phyloP scores from a whole-genome alignment of 495 filamentous ascomycete species.

The Penicillium herquei region DNA sequence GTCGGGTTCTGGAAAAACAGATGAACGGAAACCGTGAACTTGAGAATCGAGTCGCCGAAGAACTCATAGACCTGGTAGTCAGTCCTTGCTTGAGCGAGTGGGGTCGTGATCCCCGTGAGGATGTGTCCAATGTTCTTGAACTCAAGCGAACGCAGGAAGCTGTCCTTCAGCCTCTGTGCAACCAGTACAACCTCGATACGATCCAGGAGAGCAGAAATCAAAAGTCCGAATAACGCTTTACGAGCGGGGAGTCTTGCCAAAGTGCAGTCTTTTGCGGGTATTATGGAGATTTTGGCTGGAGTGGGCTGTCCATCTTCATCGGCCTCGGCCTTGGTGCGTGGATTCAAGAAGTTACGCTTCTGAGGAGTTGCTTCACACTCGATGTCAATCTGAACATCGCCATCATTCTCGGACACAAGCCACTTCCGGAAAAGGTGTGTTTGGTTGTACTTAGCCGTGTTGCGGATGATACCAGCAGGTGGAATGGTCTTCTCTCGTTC shows the following conservation, averaged over 20 bases:
- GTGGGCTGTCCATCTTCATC: slow-evolving; percentile 13
- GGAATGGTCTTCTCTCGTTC: neutral
- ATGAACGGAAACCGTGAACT: slow-evolving; percentile 66
- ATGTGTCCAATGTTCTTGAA: slow-evolving; percentile 59
- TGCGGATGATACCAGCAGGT: slow-evolving; percentile 31
- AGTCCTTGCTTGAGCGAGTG: slow-evolving; percentile 54
- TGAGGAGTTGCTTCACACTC: slow-evolving; percentile 31
- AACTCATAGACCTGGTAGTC: slow-evolving; percentile 92
- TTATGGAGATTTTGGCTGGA: slow-evolving; percentile 17
- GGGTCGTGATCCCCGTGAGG: slow-evolving; percentile 70
- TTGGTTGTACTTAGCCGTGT: slow-evolving; percentile 26
- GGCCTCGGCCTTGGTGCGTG: slow-evolving; percentile 6
- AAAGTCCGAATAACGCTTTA: slow-evolving; percentile 63
- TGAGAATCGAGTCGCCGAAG: slow-evolving; percentile 84
- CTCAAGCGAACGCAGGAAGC: slow-evolving; percentile 52
- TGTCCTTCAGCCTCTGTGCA: slow-evolving; percentile 60
- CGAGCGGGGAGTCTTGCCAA: slow-evolving; percentile 59
- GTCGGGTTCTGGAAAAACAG: slow-evolving; percentile 62
- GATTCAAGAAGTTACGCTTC: slow-evolving; percentile 34
- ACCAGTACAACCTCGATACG: slow-evolving; percentile 64
- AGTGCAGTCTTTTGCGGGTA: slow-evolving; percentile 26
- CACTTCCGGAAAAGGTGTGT: slow-evolving; percentile 31
- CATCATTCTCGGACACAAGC: slow-evolving; percentile 11
- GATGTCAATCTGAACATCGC: slow-evolving; percentile 16
- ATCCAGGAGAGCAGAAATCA: slow-evolving; percentile 74